These are phyloP conservation scores for Claviceps cyperi DNA, from an alignment of 2,329 filamentous ascomycete species.

Conservation along the genomic window DNA sequence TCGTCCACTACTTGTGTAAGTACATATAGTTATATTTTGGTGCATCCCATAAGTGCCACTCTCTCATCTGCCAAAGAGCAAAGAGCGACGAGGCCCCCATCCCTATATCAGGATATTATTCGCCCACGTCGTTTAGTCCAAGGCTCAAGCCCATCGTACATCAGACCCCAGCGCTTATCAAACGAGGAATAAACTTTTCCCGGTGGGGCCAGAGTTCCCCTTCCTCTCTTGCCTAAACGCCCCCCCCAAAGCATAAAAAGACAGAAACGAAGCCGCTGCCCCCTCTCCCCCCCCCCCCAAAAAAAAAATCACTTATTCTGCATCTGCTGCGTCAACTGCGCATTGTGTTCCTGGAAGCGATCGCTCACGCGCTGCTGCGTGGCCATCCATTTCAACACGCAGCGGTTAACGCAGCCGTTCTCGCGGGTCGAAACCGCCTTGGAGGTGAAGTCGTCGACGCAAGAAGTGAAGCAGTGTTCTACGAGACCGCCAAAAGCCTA, in stretches of 20 bases:
- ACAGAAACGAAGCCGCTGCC: neutral
- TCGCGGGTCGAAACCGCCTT: conserved; percentile 83
- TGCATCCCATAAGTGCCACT: neutral
- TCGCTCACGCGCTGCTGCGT: conserved; percentile 79
- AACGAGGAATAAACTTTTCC: too few relatives aligned
- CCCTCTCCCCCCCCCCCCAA: too few relatives aligned
- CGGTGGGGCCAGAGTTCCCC: neutral
- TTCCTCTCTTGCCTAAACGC: neutral
- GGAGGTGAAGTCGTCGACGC: conserved; percentile 96
- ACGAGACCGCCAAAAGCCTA: conserved; percentile 33
- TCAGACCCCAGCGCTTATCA: neutral
- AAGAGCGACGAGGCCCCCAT: neutral
- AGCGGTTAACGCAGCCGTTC: conserved; percentile 82
- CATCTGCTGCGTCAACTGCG: conserved; percentile 41
- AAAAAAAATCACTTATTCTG: conserved; percentile 26
- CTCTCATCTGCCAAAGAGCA: neutral
- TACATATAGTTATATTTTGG: neutral
- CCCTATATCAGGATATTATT: conserved; percentile 5
- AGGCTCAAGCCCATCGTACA: neutral
- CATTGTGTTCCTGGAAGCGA: conserved; percentile 65
- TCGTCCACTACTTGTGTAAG: too few relatives aligned
- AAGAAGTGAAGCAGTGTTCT: conserved; percentile 88
- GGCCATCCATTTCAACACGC: conserved; percentile 93
- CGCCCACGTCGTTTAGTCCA: neutral
- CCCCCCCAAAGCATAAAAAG: neutral